Percentiles rank a stretch among this genome's conserved stretches.
phyloP scores from a whole-genome alignment of 2,329 filamentous ascomycete species.

The Xylariomycetidae sp. region DNA sequence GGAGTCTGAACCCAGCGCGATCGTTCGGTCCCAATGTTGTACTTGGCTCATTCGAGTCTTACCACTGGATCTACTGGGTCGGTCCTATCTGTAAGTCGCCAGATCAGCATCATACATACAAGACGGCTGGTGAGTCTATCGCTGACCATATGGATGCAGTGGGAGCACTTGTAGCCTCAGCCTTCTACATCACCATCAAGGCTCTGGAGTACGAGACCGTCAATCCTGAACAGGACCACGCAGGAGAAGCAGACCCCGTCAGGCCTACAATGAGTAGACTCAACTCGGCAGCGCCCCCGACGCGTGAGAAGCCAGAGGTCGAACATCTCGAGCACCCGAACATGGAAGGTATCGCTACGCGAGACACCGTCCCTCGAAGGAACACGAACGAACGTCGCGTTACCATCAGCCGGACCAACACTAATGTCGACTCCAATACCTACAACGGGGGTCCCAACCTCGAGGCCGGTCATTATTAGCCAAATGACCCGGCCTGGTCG shows the following conservation, averaged over 20 bases:
- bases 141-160: no score
- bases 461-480: no score
- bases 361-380: not conserved
- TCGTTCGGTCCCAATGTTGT: slow-evolving; percentile 28
- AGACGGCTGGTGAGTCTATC: no score
- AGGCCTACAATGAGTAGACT: not conserved
- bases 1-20: slow-evolving; percentile 28
- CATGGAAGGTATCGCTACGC: not conserved
- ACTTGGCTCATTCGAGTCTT: slow-evolving; percentile 16
- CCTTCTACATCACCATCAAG: slow-evolving; percentile 18
- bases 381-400: not conserved
- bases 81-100: no score
- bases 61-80: slow-evolving; percentile 33
- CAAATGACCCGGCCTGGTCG: no score
- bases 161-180: slow-evolving; percentile 28
- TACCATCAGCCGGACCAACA: not conserved
- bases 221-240: slow-evolving; percentile 7
- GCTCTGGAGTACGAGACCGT: slow-evolving; percentile 16
- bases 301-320: not conserved
- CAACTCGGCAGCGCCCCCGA: not conserved
- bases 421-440: not conserved
- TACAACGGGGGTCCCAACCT: not conserved
- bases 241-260: not conserved
- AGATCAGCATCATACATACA: no score
- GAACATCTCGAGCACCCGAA: not conserved